Percentiles rank a stretch among this genome's conserved stretches.
Evolutionary conservation across 441 rosid genomes (phyloP).

Genomic region (Gossypium laxum): DNA sequence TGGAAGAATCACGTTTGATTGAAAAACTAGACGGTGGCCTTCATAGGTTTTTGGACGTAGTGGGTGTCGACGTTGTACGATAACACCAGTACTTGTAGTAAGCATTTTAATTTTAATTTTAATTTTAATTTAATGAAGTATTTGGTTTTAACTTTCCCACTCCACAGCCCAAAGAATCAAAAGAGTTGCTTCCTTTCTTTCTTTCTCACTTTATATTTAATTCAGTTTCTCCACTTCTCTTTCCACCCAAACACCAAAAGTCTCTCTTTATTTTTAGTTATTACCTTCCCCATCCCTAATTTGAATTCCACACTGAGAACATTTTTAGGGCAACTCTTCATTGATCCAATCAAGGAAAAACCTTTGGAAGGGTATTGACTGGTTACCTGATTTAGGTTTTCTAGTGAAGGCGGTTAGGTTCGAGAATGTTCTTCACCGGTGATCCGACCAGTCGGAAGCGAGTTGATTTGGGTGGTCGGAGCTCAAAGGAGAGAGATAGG

Average conservation of each 20-base stretch:
- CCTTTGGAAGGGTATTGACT: neutral
- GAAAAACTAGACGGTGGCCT: no score
- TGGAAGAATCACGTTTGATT: no score
- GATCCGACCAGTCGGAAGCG: constrained; percentile 88
- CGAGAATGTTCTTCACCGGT: constrained; percentile 71
- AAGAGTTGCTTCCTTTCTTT: neutral
- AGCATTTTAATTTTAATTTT: no score
- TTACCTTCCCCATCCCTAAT: no score
- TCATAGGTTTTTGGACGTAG: no score
- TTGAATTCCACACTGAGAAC: no score
- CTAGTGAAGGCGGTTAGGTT: constrained; percentile 12
- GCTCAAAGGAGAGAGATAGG: constrained; percentile 86
- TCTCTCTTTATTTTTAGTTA: neutral
- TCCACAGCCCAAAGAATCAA: neutral
- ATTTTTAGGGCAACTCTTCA: constrained; percentile 11
- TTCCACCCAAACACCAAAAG: constrained; percentile 4
- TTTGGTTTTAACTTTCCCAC: neutral
- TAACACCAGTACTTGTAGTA: no score
- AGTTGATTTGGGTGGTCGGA: constrained; percentile 94
- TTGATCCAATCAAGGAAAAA: neutral
- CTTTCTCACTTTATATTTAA: neutral
- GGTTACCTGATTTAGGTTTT: neutral
- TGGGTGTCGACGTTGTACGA: no score
- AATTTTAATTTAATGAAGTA: no score
- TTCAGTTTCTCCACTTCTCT: constrained; percentile 10